Percentiles rank a stretch among this genome's conserved stretches.
These are phyloP conservation scores for Sparassis latifolia DNA, from an alignment of 1,284 basidiomycete genomes.

Conservation along the genomic window DNA sequence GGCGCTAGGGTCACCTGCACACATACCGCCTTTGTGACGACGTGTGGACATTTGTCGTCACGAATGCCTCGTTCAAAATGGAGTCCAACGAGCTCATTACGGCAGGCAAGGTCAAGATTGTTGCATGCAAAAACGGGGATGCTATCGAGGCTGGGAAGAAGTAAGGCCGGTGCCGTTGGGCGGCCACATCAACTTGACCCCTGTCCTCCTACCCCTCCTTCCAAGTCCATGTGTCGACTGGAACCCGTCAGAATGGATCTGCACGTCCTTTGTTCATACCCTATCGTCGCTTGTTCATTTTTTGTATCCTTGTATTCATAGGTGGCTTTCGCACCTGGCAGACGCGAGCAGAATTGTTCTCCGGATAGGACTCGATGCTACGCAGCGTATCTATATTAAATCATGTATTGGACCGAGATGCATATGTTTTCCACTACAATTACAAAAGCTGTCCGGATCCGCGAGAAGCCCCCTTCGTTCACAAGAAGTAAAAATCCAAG, in stretches of 20 bases:
- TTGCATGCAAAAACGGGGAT: constrained; percentile 92
- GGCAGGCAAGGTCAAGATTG: constrained; percentile 85
- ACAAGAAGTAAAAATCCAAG: too few species aligned
- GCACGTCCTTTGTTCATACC: too few species aligned
- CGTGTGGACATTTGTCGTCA: constrained; percentile 96
- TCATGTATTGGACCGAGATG: too few species aligned
- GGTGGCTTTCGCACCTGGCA: too few species aligned
- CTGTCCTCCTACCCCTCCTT: neutral
- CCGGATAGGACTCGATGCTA: too few species aligned
- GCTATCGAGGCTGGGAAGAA: constrained; percentile 74
- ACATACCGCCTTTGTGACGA: constrained; percentile 95
- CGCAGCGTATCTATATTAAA: too few species aligned
- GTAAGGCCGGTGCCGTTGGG: constrained; percentile 18
- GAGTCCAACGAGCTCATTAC: constrained; percentile 80
- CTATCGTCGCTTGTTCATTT: too few species aligned
- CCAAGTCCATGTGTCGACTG: neutral
- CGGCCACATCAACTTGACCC: neutral
- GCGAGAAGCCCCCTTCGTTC: too few species aligned
- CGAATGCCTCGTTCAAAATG: constrained; percentile 90
- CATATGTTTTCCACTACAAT: too few species aligned
- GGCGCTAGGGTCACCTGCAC: constrained; percentile 72
- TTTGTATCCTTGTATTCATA: too few species aligned
- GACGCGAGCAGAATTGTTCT: too few species aligned
- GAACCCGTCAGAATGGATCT: neutral
- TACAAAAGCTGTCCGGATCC: too few species aligned